Conservation (phyloP, 108 stramenopile genomes). For the Parietichytrium sp. region DNA sequence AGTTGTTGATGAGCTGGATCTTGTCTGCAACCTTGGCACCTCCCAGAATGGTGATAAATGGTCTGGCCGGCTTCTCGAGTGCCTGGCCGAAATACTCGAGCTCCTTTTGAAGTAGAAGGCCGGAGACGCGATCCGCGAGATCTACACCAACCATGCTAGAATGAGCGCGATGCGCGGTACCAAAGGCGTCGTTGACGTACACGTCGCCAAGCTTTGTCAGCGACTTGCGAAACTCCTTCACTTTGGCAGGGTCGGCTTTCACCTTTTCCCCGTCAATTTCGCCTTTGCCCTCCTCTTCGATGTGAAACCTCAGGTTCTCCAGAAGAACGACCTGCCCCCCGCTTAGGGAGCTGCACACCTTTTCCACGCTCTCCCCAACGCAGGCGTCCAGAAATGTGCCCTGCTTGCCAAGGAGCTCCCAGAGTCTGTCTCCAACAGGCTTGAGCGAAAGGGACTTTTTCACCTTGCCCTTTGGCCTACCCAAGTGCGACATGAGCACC, state of each 20-base stretch:
- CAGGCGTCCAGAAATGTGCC: slow-evolving; percentile 50
- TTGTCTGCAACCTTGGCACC: slow-evolving; percentile 97
- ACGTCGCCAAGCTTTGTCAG: slow-evolving; percentile 81
- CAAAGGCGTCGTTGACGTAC: slow-evolving; percentile 98
- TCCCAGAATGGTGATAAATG: slow-evolving; percentile 93
- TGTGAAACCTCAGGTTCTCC: slow-evolving; percentile 96
- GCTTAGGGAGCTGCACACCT: slow-evolving; percentile 66
- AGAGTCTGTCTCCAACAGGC: slow-evolving; percentile 74
- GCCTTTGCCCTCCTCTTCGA: slow-evolving; percentile 85
- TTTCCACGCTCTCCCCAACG: slow-evolving; percentile 83
- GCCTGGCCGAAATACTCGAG: slow-evolving; percentile 91
- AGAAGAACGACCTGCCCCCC: slow-evolving; percentile 80
- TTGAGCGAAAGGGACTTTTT: slow-evolving; percentile 97
- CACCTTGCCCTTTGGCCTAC: slow-evolving; percentile 92
- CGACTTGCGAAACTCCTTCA: slow-evolving; percentile 65
- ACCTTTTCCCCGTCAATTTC: slow-evolving; percentile 79
- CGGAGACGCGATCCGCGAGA: slow-evolving; percentile 62
- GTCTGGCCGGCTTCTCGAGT: slow-evolving; percentile 83
- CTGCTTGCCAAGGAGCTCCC: slow-evolving; percentile 41
- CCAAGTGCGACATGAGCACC: slow-evolving; percentile 96
- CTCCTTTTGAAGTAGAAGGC: slow-evolving; percentile 80
- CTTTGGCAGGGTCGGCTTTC: slow-evolving; percentile 7
- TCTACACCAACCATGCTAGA: slow-evolving; percentile 90
- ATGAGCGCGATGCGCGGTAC: slow-evolving; percentile 97
- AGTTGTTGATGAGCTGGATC: slow-evolving; percentile 91